Conservation (phyloP, 2,329 filamentous ascomycete species). For the Cladosporium sp. region DNA sequence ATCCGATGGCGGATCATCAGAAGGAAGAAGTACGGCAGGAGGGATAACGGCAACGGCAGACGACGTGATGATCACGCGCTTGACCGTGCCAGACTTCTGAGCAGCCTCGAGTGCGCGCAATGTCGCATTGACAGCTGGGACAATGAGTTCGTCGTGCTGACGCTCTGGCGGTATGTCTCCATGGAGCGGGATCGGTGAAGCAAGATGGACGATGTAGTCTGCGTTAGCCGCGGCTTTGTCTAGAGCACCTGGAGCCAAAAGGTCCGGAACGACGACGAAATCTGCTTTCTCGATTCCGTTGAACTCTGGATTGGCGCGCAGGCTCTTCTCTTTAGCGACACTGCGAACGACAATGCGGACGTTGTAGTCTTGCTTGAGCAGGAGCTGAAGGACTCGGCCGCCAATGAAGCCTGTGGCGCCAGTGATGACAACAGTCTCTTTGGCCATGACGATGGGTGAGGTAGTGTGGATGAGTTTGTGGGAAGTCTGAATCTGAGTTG, state of each 20-base stretch:
- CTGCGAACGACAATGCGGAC: conserved; percentile 25
- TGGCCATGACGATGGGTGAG: background rate
- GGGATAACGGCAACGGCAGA: conserved; percentile 4
- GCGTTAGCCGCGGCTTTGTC: conserved; percentile 38
- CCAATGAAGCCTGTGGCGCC: conserved; percentile 11
- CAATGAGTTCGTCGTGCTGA: conserved; percentile 14
- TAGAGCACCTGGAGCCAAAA: conserved; percentile 35
- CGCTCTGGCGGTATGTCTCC: conserved; percentile 1
- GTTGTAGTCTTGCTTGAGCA: conserved; percentile 17
- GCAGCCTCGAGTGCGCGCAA: conserved; percentile 36
- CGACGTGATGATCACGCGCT: conserved; percentile 39
- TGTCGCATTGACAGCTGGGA: conserved; percentile 33
- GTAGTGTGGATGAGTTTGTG: background rate
- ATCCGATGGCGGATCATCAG: background rate
- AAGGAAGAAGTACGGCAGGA: background rate
- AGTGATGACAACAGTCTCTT: conserved; percentile 7
- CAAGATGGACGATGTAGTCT: conserved; percentile 35
- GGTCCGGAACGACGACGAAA: conserved; percentile 34
- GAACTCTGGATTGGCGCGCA: conserved; percentile 11
- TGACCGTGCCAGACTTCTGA: conserved; percentile 29
- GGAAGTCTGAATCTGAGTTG: background rate
- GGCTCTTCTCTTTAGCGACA: conserved; percentile 14
- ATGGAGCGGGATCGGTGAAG: conserved; percentile 19
- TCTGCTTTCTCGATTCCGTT: conserved; percentile 12
- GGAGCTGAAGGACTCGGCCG: background rate